phyloP scores from a whole-genome alignment of 306 rosid genomes.

The Cucurbita argyrosperma region DNA sequence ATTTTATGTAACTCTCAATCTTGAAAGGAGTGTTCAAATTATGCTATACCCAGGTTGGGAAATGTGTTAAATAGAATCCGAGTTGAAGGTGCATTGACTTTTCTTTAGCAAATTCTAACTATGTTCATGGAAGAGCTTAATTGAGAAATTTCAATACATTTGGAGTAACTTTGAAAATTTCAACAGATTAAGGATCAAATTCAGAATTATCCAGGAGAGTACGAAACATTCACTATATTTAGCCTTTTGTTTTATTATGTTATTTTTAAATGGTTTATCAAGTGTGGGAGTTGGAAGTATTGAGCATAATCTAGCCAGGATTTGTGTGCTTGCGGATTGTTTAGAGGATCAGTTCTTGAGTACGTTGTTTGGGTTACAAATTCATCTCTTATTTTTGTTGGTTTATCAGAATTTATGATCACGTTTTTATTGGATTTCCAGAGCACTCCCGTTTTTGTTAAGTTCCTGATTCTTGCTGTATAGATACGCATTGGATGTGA shows the following conservation, averaged over 20 bases:
- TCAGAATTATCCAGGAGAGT: not conserved
- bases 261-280: not conserved
- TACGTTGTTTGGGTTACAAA: not conserved
- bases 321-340: not conserved
- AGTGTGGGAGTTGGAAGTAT: not conserved
- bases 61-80: not conserved
- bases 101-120: not conserved
- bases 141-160: not conserved
- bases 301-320: not conserved
- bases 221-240: not conserved
- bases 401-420: not conserved
- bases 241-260: not conserved
- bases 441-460: constrained; percentile 1
- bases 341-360: not conserved
- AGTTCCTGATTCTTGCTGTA: constrained; percentile 26
- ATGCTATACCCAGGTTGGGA: not conserved
- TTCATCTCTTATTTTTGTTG: not conserved
- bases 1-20: not conserved
- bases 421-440: constrained; percentile 1
- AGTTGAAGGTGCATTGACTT: not conserved
- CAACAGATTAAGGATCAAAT: not conserved
- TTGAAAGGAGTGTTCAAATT: not conserved
- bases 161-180: not conserved
- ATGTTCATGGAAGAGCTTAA: not conserved
- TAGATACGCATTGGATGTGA: constrained; percentile 94